Percentiles rank a stretch among this genome's conserved stretches.
Evolutionary conservation across 768 basidiomycete species (phyloP).

Genomic region (Cyclocybe aegerita): DNA sequence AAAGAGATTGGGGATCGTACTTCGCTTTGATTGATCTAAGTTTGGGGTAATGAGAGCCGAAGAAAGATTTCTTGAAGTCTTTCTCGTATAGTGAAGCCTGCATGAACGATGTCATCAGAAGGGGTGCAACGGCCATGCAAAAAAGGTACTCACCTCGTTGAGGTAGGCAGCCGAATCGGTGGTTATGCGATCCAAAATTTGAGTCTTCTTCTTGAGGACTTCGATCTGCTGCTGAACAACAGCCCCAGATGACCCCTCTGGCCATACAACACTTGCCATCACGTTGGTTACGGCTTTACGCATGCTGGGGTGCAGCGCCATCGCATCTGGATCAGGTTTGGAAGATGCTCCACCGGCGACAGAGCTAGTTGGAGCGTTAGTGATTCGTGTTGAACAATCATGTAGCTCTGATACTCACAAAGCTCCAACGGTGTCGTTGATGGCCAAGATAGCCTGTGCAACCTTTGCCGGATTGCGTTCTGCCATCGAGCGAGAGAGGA

Average conservation of each 20-base stretch:
- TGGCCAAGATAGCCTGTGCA: constrained; percentile 19
- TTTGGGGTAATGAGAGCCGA: constrained; percentile 40
- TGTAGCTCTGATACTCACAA: constrained; percentile 17
- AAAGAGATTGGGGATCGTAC: constrained; percentile 45
- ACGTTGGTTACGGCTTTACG: constrained; percentile 37
- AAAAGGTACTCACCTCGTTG: constrained; percentile 39
- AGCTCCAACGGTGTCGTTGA: constrained; percentile 15
- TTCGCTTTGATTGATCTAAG: constrained; percentile 41
- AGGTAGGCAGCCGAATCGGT: constrained; percentile 43
- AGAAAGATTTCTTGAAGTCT: constrained; percentile 43
- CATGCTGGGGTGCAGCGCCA: constrained; percentile 51
- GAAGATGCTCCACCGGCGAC: constrained; percentile 46
- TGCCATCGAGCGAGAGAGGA: constrained; percentile 30
- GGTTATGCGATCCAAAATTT: constrained; percentile 24
- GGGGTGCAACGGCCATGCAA: background rate
- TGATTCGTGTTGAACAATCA: background rate
- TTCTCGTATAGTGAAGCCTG: constrained; percentile 44
- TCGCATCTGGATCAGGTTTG: constrained; percentile 31
- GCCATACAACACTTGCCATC: constrained; percentile 22
- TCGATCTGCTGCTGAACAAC: constrained; percentile 17
- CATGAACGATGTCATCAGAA: background rate
- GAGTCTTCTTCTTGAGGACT: constrained; percentile 15
- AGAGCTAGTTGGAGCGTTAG: constrained; percentile 24
- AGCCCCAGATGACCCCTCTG: constrained; percentile 21
- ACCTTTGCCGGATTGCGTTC: constrained; percentile 21